phyloP scores from a whole-genome alignment of 1,284 basidiomycete species.

The Ustilago crameri region DNA sequence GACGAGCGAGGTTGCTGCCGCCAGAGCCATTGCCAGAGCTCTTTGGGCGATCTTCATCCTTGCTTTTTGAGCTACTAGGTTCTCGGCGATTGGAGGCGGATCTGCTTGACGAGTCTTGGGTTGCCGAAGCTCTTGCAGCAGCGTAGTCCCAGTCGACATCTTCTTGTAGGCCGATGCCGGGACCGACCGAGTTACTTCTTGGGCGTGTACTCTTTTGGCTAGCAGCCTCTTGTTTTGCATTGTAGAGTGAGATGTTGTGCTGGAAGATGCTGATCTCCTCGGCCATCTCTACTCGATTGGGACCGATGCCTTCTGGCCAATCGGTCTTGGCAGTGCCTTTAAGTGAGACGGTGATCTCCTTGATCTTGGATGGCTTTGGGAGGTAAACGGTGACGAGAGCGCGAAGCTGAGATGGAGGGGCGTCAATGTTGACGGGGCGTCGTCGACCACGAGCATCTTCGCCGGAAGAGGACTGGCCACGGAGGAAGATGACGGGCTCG shows the following conservation, averaged over 20 bases:
- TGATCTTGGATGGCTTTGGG: constrained; percentile 84
- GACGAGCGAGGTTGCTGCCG: constrained; percentile 49
- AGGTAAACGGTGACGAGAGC: constrained; percentile 86
- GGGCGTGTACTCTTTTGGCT: constrained; percentile 2
- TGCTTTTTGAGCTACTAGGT: constrained; percentile 6
- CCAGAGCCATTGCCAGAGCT: constrained; percentile 12
- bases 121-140: constrained; percentile 7
- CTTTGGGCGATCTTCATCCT: constrained; percentile 22
- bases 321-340: constrained; percentile 76
- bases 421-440: constrained; percentile 67
- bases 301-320: constrained; percentile 90
- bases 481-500: constrained; percentile 65
- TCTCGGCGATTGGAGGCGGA: constrained; percentile 8
- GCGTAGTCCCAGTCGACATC: constrained; percentile 70
- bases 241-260: constrained; percentile 79
- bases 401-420: constrained; percentile 81
- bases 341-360: constrained; percentile 83
- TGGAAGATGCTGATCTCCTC: constrained; percentile 84
- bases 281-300: constrained; percentile 79
- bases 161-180: constrained; percentile 72
- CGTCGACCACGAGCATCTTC: constrained; percentile 54
- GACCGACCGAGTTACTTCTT: constrained; percentile 81
- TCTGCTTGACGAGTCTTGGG: constrained; percentile 1
- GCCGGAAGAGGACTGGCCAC: constrained; percentile 57
- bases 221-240: constrained; percentile 39